phyloP scores from a whole-genome alignment of 2,329 filamentous ascomycete species.

The Podosphaera fusca region DNA sequence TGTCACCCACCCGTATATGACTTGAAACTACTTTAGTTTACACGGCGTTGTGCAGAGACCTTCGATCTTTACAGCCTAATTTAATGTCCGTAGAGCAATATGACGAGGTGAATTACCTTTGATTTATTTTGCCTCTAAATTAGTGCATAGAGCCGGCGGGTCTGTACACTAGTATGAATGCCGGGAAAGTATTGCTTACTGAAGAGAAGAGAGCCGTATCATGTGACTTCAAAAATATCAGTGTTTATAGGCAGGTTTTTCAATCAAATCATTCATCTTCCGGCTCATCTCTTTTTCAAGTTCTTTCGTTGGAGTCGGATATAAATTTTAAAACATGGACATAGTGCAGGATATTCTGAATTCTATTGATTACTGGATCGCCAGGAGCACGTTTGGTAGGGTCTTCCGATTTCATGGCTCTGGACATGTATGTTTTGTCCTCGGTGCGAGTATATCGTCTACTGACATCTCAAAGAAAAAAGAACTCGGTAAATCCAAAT shows the following conservation, averaged over 20 bases:
- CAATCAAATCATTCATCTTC: conserved; percentile 3
- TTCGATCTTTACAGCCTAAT: background rate
- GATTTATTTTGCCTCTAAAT: background rate
- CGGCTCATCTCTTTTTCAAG: conserved; percentile 4
- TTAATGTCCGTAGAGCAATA: background rate
- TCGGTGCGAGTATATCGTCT: background rate
- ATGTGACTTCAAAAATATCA: background rate
- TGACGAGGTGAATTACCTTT: background rate
- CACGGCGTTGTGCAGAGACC: background rate
- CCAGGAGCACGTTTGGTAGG: conserved; percentile 22
- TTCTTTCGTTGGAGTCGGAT: conserved; percentile 5
- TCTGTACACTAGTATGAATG: background rate
- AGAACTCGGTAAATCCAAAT: conserved; percentile 43
- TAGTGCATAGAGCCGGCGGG: conserved; percentile 1
- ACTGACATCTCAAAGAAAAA: conserved; percentile 25
- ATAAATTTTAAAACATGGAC: conserved; percentile 4
- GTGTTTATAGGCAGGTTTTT: background rate
- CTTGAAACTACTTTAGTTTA: background rate
- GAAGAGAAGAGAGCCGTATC: background rate
- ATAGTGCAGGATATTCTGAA: conserved; percentile 3
- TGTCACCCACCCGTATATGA: background rate
- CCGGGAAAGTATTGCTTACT: background rate
- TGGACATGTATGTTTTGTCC: conserved; percentile 28
- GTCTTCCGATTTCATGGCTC: conserved; percentile 45
- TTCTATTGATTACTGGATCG: conserved; percentile 5